These are phyloP conservation scores for Trichoderma afroharzianum DNA, from an alignment of 2,329 filamentous ascomycete genomes.

Conservation along the genomic window DNA sequence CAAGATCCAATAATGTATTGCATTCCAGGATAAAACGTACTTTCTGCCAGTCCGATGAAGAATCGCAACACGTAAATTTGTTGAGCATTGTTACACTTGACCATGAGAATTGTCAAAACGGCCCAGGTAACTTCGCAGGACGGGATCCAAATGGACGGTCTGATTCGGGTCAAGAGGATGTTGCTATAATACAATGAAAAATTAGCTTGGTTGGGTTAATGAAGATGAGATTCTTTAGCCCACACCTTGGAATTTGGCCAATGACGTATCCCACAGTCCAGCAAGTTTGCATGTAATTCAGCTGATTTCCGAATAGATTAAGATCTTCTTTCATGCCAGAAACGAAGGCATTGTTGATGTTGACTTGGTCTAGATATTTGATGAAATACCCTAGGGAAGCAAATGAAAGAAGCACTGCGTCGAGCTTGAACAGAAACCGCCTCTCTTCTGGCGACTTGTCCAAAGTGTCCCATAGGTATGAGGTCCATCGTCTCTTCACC, in stretches of 20 bases:
- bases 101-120: slow-evolving; percentile 34
- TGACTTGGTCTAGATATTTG: slow-evolving; percentile 36
- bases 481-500: slow-evolving; percentile 34
- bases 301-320: slow-evolving; percentile 38
- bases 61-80: slow-evolving; percentile 41
- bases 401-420: slow-evolving; percentile 38
- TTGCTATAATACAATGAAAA: slow-evolving; percentile 19
- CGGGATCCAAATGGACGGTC: slow-evolving; percentile 41
- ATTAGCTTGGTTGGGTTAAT: not conserved
- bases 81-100: slow-evolving; percentile 32
- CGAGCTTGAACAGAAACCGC: slow-evolving; percentile 41
- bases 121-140: slow-evolving; percentile 34
- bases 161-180: slow-evolving; percentile 37
- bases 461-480: slow-evolving; percentile 48
- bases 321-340: slow-evolving; percentile 50
- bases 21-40: slow-evolving; percentile 37
- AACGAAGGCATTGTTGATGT: slow-evolving; percentile 39
- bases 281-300: slow-evolving; percentile 51
- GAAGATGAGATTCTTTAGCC: not conserved
- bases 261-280: slow-evolving; percentile 61
- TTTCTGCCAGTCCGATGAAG: slow-evolving; percentile 41
- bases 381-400: slow-evolving; percentile 38
- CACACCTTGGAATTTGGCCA: slow-evolving; percentile 35
- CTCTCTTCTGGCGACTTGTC: slow-evolving; percentile 41
- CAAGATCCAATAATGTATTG: slow-evolving; percentile 41